Evolutionary conservation across 2,329 filamentous ascomycete genomes (phyloP).

Genomic region (Pestalotiopsis fici): DNA sequence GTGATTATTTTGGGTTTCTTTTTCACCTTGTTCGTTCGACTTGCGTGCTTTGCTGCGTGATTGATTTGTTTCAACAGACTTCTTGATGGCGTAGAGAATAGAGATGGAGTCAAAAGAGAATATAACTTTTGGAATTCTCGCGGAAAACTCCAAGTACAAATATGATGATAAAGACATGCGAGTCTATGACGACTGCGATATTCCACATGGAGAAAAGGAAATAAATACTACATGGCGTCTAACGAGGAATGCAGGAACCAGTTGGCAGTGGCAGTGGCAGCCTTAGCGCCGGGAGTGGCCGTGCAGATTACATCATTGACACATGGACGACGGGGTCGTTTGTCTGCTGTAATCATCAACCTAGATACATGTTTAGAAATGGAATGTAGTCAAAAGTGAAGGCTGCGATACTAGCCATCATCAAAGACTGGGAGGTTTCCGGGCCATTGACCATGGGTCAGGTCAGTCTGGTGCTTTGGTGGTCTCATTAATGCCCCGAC

Average conservation of each 20-base stretch:
- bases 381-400: no score
- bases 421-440: no score
- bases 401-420: no score
- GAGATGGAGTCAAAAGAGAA: not conserved
- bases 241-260: not conserved
- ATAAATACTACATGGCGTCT: not conserved
- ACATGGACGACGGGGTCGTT: not conserved
- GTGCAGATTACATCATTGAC: constrained; percentile 2
- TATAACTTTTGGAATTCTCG: not conserved
- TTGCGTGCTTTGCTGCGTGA: no score
- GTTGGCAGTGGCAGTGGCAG: not conserved
- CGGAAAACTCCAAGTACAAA: not conserved
- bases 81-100: no score
- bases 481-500: no score
- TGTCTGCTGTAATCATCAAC: not conserved
- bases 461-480: no score
- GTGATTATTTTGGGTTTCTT: no score
- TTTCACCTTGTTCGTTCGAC: no score
- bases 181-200: constrained; percentile 7
- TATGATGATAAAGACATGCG: not conserved
- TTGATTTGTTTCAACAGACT: no score
- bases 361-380: not conserved
- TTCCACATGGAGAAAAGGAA: not conserved
- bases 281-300: constrained; percentile 6
- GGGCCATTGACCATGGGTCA: no score